Evolutionary conservation across 352 stramenopile species (phyloP).

Genomic region (Phytophthora crassamura): DNA sequence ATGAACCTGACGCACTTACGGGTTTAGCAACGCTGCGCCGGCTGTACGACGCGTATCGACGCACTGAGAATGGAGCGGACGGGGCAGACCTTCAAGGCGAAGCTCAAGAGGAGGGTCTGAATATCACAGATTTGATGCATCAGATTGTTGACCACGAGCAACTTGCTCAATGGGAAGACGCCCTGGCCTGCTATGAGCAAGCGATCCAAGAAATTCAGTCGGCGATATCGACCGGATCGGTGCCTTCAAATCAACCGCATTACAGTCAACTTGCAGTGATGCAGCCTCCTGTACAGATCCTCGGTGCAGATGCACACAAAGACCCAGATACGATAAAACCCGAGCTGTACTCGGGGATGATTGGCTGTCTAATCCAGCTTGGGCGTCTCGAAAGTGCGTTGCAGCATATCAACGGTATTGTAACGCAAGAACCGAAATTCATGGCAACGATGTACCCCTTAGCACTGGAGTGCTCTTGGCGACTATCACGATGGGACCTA

Average conservation of each 20-base stretch:
- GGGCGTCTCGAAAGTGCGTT: constrained; percentile 84
- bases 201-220: constrained; percentile 76
- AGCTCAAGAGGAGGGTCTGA: constrained; percentile 46
- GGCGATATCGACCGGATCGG: constrained; percentile 42
- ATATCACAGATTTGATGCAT: constrained; percentile 73
- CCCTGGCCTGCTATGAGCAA: constrained; percentile 80
- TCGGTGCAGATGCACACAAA: constrained; percentile 43
- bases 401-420: constrained; percentile 89
- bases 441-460: constrained; percentile 84
- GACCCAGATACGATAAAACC: constrained; percentile 72
- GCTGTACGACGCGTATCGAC: constrained; percentile 51
- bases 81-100: constrained; percentile 30
- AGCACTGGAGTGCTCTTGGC: constrained; percentile 86
- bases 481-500: constrained; percentile 86
- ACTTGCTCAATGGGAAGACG: constrained; percentile 78
- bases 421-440: constrained; percentile 77
- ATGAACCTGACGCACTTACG: constrained; percentile 73
- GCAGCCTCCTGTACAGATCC: constrained; percentile 26
- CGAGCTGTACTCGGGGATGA: constrained; percentile 82
- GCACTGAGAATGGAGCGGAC: constrained; percentile 35
- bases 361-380: constrained; percentile 86
- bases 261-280: constrained; percentile 32
- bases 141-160: constrained; percentile 77
- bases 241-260: constrained; percentile 19
- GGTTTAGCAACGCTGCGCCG: constrained; percentile 66